These are phyloP conservation scores for Salvia hispanica DNA, from an alignment of 257 asterid genomes.

Conservation along the genomic window DNA sequence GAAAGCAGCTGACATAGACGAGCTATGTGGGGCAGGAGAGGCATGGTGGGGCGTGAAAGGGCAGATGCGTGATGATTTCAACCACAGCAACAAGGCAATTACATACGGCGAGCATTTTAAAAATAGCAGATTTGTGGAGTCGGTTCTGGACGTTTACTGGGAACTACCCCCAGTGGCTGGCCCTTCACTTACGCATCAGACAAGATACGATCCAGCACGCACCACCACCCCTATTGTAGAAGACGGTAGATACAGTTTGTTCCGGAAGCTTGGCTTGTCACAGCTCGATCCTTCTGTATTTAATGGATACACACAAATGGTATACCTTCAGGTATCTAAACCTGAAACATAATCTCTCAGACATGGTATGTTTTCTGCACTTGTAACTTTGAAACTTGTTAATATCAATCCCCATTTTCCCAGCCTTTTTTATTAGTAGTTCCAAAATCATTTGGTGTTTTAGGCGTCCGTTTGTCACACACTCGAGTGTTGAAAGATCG, in stretches of 20 bases:
- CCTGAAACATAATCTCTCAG: constrained; percentile 40
- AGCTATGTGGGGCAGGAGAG: constrained; percentile 93
- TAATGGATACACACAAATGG: constrained; percentile 99
- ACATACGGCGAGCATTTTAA: constrained; percentile 62
- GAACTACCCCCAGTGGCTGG: constrained; percentile 98
- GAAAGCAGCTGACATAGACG: constrained; percentile 74
- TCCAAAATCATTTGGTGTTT: not conserved
- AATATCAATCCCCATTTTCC: constrained; percentile 30
- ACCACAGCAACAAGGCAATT: constrained; percentile 84
- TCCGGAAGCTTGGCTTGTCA: constrained; percentile 69
- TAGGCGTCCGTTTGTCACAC: not conserved
- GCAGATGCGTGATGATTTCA: constrained; percentile 84
- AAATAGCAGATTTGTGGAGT: constrained; percentile 88
- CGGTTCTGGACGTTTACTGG: constrained; percentile 86
- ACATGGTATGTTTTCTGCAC: constrained; percentile 20
- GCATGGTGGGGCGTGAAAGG: constrained; percentile 99
- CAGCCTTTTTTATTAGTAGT: constrained; percentile 18
- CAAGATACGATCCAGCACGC: constrained; percentile 95
- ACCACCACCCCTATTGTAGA: constrained; percentile 70
- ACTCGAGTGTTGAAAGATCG: constrained; percentile 6
- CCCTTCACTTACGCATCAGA: constrained; percentile 94
- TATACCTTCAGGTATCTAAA: constrained; percentile 78
- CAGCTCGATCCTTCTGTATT: constrained; percentile 71
- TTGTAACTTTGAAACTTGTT: constrained; percentile 35
- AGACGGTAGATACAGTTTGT: constrained; percentile 82